Evolutionary conservation across 1,139 yeast genomes (phyloP).

Genomic region (Debaryomycetaceae sp.): DNA sequence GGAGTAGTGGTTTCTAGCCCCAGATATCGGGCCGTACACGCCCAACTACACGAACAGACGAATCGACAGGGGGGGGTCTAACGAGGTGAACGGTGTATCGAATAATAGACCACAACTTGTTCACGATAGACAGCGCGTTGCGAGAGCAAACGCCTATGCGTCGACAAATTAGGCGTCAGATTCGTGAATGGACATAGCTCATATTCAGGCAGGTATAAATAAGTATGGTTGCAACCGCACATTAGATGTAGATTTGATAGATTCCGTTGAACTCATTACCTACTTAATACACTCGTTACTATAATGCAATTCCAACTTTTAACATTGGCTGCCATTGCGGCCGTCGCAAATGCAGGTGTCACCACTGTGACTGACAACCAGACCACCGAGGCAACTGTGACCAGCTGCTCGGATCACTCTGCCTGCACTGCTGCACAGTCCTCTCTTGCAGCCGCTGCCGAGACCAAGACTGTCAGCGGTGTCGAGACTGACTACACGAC

Average conservation of each 20-base stretch:
- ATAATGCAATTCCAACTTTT: constrained; percentile 32
- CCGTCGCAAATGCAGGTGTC: constrained; percentile 9
- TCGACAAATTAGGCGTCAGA: background rate
- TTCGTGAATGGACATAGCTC: background rate
- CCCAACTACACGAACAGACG: background rate
- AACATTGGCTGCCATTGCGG: constrained; percentile 28
- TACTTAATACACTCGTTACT: background rate
- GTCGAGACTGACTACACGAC: constrained; percentile 47
- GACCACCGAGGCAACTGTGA: constrained; percentile 40
- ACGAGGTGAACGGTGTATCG: too few species aligned
- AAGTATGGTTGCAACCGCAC: background rate
- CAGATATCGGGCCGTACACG: background rate
- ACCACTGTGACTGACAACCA: constrained; percentile 30
- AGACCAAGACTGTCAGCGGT: constrained; percentile 42
- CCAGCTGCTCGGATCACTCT: constrained; percentile 35
- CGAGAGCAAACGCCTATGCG: background rate
- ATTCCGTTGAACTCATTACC: background rate
- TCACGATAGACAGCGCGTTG: too few species aligned
- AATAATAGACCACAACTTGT: too few species aligned
- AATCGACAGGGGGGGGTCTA: background rate
- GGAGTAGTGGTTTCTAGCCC: background rate
- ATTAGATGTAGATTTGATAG: too few species aligned
- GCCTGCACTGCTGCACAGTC: constrained; percentile 24
- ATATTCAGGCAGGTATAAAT: background rate
- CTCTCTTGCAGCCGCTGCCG: constrained; percentile 11